Evolutionary conservation across 192 early-diverging fungal genomes (phyloP).

Genomic region (Oehlia diaphana): DNA sequence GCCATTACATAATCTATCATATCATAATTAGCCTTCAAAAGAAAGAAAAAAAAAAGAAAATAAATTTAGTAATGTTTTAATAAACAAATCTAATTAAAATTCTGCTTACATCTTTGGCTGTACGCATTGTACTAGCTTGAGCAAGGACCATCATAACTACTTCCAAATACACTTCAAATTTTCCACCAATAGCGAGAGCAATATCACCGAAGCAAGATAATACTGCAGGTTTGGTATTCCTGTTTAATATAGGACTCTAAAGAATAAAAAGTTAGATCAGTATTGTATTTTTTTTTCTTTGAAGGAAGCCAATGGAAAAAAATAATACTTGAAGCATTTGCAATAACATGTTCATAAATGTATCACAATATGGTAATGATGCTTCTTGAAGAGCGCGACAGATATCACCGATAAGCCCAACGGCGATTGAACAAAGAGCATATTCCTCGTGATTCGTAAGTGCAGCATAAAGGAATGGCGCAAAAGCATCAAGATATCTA

Average conservation of each 20-base stretch:
- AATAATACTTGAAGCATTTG: slow-evolving; percentile 66
- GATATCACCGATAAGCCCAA: slow-evolving; percentile 98
- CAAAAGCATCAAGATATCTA: slow-evolving; percentile 87
- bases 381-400: slow-evolving; percentile 81
- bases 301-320: no score
- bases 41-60: slow-evolving; percentile 20
- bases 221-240: slow-evolving; percentile 89
- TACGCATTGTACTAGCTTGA: slow-evolving; percentile 73
- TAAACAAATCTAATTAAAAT: neutral
- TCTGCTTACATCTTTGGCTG: slow-evolving; percentile 32
- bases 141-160: slow-evolving; percentile 85
- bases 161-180: slow-evolving; percentile 81
- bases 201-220: slow-evolving; percentile 97
- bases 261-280: neutral
- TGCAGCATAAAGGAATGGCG: slow-evolving; percentile 76
- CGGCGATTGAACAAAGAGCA: slow-evolving; percentile 89
- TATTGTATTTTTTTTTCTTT: neutral
- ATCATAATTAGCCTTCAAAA: slow-evolving; percentile 61
- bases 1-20: slow-evolving; percentile 85
- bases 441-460: slow-evolving; percentile 90
- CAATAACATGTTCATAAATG: slow-evolving; percentile 83
- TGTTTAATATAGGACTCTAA: slow-evolving; percentile 71
- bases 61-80: neutral
- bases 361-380: slow-evolving; percentile 78
- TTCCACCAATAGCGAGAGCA: slow-evolving; percentile 88